phyloP scores from a whole-genome alignment of 495 filamentous ascomycete genomes.

The Annulohypoxylon nitens region DNA sequence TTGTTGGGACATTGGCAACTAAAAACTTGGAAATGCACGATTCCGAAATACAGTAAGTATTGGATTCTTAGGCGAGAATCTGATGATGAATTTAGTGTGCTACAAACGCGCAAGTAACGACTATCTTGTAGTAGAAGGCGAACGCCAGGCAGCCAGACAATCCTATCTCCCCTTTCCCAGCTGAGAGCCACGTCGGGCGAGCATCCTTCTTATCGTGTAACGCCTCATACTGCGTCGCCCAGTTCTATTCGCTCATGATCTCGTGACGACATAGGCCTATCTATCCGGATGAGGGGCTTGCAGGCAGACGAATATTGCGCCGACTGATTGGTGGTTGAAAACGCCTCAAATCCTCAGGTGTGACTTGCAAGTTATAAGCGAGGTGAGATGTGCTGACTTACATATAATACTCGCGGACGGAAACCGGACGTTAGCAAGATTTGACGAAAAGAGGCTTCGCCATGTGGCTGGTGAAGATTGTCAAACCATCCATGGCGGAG shows the following conservation, averaged over 20 bases:
- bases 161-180: constrained; percentile 15
- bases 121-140: constrained; percentile 5
- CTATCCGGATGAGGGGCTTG: constrained; percentile 25
- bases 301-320: constrained; percentile 39
- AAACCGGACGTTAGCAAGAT: background rate
- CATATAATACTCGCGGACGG: background rate
- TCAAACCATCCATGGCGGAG: background rate
- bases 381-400: background rate
- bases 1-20: constrained; percentile 36
- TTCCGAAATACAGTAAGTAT: background rate
- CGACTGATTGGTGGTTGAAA: constrained; percentile 33
- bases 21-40: background rate
- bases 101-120: background rate
- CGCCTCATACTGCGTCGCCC: background rate
- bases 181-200: background rate
- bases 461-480: background rate
- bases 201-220: constrained; percentile 4
- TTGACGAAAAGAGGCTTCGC: background rate
- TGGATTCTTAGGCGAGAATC: background rate
- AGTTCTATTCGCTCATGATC: constrained; percentile 18
- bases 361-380: constrained; percentile 6
- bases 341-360: constrained; percentile 11
- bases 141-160: background rate
- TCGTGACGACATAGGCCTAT: background rate
- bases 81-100: constrained; percentile 10